These are phyloP conservation scores for Eucalyptus coolabah DNA, from an alignment of 345 rosid genomes.

Conservation along the genomic window DNA sequence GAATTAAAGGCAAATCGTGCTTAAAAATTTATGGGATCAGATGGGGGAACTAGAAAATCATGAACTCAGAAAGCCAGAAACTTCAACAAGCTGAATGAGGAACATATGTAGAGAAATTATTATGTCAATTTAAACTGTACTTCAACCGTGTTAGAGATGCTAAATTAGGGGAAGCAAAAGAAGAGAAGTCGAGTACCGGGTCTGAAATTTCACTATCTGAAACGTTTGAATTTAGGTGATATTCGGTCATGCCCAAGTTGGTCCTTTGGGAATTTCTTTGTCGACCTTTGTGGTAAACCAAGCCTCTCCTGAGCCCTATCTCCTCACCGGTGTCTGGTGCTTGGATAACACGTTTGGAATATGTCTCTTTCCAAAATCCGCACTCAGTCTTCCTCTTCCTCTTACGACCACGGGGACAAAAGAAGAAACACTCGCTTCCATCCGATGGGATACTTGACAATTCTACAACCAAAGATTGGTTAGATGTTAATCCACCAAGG, in stretches of 20 bases:
- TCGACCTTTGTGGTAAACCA: background rate
- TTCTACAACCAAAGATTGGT: background rate
- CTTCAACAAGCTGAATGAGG: background rate
- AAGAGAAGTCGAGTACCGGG: background rate
- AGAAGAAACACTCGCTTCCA: too few species aligned
- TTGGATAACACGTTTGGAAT: background rate
- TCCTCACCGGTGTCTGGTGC: background rate
- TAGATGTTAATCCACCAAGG: background rate
- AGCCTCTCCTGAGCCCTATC: background rate
- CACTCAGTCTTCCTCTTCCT: too few species aligned
- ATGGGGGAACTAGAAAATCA: background rate
- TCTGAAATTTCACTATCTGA: background rate
- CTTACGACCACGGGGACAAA: too few species aligned
- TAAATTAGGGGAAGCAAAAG: background rate
- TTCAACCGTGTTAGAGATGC: background rate
- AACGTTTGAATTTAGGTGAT: background rate
- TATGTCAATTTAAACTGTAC: background rate
- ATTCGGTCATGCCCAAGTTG: background rate
- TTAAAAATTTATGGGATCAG: background rate
- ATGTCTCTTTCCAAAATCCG: too few species aligned
- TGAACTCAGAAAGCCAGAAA: background rate
- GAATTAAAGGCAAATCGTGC: background rate
- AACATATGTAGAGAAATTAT: background rate
- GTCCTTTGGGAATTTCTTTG: background rate
- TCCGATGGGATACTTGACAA: background rate